These are phyloP conservation scores for Pleurotus sapidus DNA, from an alignment of 768 basidiomycete species.

Conservation along the genomic window DNA sequence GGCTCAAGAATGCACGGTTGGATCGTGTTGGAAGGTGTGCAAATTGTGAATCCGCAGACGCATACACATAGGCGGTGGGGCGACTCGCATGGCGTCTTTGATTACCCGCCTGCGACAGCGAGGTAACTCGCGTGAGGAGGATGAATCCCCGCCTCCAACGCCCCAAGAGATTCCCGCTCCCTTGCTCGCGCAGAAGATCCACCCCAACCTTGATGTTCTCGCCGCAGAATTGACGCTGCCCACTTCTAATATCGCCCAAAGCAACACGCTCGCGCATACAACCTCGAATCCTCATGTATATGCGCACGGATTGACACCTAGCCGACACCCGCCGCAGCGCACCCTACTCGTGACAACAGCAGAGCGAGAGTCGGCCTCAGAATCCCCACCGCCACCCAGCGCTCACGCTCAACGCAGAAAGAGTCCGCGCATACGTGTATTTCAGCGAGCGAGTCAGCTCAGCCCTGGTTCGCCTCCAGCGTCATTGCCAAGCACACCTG, in stretches of 20 bases:
- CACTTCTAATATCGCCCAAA: background rate
- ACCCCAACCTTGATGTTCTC: conserved; percentile 33
- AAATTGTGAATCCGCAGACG: background rate
- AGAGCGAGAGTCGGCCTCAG: background rate
- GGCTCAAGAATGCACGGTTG: background rate
- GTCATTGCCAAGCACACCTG: background rate
- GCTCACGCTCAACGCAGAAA: background rate
- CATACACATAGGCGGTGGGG: no score
- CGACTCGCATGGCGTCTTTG: background rate
- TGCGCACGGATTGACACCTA: conserved; percentile 1
- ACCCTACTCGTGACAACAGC: background rate
- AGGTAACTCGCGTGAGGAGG: background rate
- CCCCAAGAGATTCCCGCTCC: background rate
- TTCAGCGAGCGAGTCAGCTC: background rate
- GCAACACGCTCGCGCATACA: background rate
- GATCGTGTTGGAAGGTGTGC: background rate
- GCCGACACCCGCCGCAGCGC: conserved; percentile 8
- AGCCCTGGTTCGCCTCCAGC: conserved; percentile 3
- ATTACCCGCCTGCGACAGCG: conserved; percentile 6
- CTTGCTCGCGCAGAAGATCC: conserved; percentile 29
- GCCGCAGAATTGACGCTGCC: conserved; percentile 15
- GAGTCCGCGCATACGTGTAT: background rate
- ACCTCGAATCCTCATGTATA: background rate
- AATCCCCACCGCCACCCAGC: background rate
- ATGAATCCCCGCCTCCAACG: background rate